These are phyloP conservation scores for Protomyces arabidopsidicola DNA, from an alignment of 1,139 yeast genomes.

Conservation along the genomic window DNA sequence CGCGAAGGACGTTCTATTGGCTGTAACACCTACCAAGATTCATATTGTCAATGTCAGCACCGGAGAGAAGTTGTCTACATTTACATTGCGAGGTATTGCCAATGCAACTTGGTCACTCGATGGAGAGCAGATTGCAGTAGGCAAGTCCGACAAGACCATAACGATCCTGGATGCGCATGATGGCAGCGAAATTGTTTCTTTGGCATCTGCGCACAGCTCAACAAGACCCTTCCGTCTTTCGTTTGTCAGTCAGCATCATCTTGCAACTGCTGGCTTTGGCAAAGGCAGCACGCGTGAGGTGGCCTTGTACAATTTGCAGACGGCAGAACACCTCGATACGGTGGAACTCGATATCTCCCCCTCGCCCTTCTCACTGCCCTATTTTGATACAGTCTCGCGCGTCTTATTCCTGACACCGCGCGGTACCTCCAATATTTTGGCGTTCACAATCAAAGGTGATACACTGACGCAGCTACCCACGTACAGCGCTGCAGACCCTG, in stretches of 20 bases:
- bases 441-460: constrained; percentile 68
- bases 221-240: constrained; percentile 19
- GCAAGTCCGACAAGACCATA: constrained; percentile 21
- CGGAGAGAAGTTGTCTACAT: constrained; percentile 3
- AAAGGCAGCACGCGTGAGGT: constrained; percentile 89
- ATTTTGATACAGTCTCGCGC: constrained; percentile 73
- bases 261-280: constrained; percentile 94
- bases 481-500: constrained; percentile 83
- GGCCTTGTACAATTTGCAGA: constrained; percentile 79
- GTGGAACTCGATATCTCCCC: constrained; percentile 69
- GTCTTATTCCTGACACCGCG: constrained; percentile 89
- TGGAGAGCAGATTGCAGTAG: constrained; percentile 17
- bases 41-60: constrained; percentile 3
- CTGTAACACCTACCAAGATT: constrained; percentile 11
- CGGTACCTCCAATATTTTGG: constrained; percentile 93
- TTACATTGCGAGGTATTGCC: constrained; percentile 3
- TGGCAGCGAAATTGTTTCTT: neutral
- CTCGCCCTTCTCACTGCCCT: constrained; percentile 89
- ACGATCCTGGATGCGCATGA: constrained; percentile 7
- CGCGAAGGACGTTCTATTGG: constrained; percentile 12
- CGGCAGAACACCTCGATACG: constrained; percentile 5
- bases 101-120: constrained; percentile 18
- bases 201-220: constrained; percentile 19
- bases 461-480: constrained; percentile 77
- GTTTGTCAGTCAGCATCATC: constrained; percentile 54